These are phyloP conservation scores for Exophiala aquamarina DNA, from an alignment of 2,329 filamentous ascomycete species.

Conservation along the genomic window DNA sequence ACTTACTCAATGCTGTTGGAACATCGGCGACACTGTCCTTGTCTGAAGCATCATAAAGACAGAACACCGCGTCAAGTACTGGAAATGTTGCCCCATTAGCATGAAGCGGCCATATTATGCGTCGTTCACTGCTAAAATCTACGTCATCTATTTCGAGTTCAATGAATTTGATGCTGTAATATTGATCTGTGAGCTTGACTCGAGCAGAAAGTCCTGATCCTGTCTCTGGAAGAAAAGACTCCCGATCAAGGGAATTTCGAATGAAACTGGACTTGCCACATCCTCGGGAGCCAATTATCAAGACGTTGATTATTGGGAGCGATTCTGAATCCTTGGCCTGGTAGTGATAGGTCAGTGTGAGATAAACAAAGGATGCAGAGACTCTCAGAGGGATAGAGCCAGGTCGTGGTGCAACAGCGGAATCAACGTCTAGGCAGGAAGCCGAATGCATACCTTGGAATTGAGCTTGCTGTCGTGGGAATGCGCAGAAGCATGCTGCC, in stretches of 20 bases:
- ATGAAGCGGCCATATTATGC: slow-evolving; percentile 51
- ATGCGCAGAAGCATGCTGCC: slow-evolving; percentile 2
- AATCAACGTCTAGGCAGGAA: background rate
- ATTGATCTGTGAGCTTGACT: slow-evolving; percentile 56
- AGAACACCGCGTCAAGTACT: slow-evolving; percentile 76
- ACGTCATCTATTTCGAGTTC: slow-evolving; percentile 57
- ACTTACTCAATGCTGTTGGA: slow-evolving; percentile 74
- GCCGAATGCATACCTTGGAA: slow-evolving; percentile 15
- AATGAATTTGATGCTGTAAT: slow-evolving; percentile 58
- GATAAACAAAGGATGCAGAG: background rate
- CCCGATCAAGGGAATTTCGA: slow-evolving; percentile 54
- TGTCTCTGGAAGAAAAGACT: slow-evolving; percentile 35
- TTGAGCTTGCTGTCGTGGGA: slow-evolving; percentile 12
- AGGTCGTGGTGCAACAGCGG: background rate
- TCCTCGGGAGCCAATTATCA: slow-evolving; percentile 54
- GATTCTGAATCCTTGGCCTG: slow-evolving; percentile 17
- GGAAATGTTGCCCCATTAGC: slow-evolving; percentile 68
- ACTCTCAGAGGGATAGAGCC: background rate
- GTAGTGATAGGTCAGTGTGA: slow-evolving; percentile 7
- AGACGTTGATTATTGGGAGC: slow-evolving; percentile 58
- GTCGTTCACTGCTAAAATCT: slow-evolving; percentile 48
- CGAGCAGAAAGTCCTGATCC: slow-evolving; percentile 39
- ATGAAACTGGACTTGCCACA: slow-evolving; percentile 63
- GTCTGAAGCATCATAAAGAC: slow-evolving; percentile 85
- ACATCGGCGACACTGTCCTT: slow-evolving; percentile 72